Conservation (phyloP, 2,329 filamentous ascomycete species). For the Drechslerella stenobrocha region DNA sequence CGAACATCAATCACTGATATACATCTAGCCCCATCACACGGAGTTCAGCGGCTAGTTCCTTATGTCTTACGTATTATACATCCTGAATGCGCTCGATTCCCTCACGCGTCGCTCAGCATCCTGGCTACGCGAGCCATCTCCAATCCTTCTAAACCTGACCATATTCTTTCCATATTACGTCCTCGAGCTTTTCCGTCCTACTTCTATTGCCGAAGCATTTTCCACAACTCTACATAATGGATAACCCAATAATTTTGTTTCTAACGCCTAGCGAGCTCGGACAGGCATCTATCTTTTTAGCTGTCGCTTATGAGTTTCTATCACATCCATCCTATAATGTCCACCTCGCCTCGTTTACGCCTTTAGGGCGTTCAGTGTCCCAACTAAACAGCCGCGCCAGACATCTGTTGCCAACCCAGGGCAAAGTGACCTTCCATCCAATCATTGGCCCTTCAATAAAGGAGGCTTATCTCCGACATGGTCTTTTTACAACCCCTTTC, state of each 20-base stretch:
- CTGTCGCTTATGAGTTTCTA: conserved; percentile 57
- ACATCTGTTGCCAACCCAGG: neutral
- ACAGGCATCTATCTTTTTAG: conserved; percentile 59
- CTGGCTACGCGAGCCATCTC: too few relatives aligned
- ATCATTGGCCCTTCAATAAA: conserved; percentile 50
- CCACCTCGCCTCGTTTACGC: conserved; percentile 58
- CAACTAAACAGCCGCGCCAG: conserved; percentile 49
- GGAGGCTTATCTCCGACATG: conserved; percentile 22
- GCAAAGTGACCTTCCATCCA: conserved; percentile 53
- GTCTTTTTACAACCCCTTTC: conserved; percentile 55
- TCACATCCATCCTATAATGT: conserved; percentile 56
- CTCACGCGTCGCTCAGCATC: too few relatives aligned
- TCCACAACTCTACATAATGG: too few relatives aligned
- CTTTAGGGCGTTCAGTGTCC: conserved; percentile 54
- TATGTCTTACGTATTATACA: too few relatives aligned
- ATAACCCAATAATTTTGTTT: conserved; percentile 55
- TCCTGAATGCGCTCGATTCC: too few relatives aligned
- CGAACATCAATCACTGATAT: too few relatives aligned
- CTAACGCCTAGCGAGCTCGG: conserved; percentile 59
- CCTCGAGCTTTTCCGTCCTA: too few relatives aligned
- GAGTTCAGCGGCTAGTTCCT: too few relatives aligned
- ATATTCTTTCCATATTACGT: too few relatives aligned
- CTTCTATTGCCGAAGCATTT: too few relatives aligned
- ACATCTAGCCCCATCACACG: too few relatives aligned
- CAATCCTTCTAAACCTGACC: too few relatives aligned